Base-by-base conservation (phyloP, 768 basidiomycete species). In the Rhizopogon rudus region DNA sequence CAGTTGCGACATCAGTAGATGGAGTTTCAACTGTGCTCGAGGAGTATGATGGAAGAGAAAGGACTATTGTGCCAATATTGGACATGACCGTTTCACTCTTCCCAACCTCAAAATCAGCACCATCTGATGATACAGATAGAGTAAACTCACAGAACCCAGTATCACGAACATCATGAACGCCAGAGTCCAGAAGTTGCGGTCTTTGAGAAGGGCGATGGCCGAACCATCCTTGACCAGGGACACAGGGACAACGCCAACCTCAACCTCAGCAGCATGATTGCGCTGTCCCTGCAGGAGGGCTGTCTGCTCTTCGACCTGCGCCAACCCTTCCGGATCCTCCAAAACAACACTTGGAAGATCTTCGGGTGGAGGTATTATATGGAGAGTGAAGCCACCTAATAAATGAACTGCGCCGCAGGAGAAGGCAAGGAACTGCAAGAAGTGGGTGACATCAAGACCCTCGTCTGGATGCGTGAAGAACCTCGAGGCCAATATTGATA, bases 31-130 rank as follows among this genome's bases (percentile, higher is more conserved):
- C 37, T 40, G 60, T 3, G 31, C 37, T 29, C 6, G 64, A 43
- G 22, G 40, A 29, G 17, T 67, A 51, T 14, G 70, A 63, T 8
- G 83, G 81, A 37, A 91, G 77, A 13, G 90, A 84, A 4, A 86
- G 70, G 13, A 86, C 78, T 50, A 92, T 87, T 1, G 86, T 83
- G 39, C 88, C 90, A 45, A 93, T 84, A 62, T 91, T 93, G 17
- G 88, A 86, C 17, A 92, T 83, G 20, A 93, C 77, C 88, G 90
- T 91, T 67, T 91, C 89, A 44, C 79, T 81, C 87, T 89, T 52
- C 6, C 16, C 40, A 43, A 55, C 4, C 37, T 3, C 31, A 53
- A 42, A 48, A 51, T 44, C 17, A 48, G 29, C 25, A 44, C 6
- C 39, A 9, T 25, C 6, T 8, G 7, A 29, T 17, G 28, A 25